Percentiles rank a stretch among this genome's conserved stretches.
phyloP scores from a whole-genome alignment of 2,329 filamentous ascomycete genomes.

The Calonectria crousiana region DNA sequence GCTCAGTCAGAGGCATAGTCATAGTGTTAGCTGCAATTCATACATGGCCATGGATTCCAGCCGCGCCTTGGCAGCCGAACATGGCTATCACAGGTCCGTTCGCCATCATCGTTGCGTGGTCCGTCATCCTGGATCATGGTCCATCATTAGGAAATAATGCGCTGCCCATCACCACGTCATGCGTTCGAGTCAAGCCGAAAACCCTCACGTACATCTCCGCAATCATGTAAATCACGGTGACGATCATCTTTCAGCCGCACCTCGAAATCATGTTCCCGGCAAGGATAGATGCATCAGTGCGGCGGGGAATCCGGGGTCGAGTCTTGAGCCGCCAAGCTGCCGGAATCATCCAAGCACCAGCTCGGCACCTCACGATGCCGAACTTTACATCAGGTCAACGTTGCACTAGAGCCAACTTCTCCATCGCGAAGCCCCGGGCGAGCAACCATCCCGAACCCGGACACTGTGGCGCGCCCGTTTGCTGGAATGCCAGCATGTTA shows the following conservation, averaged over 20 bases:
- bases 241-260: neutral
- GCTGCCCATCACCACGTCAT: neutral
- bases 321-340: neutral
- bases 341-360: constrained; percentile 5
- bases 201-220: neutral
- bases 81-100: neutral
- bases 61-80: neutral
- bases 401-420: neutral
- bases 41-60: neutral
- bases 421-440: neutral
- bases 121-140: neutral
- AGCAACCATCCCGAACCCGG: neutral
- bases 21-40: neutral
- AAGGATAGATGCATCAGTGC: neutral
- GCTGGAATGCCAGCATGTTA: constrained; percentile 1
- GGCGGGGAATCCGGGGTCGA: neutral
- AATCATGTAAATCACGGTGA: neutral
- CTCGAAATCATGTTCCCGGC: neutral
- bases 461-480: constrained; percentile 1
- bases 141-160: neutral
- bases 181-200: neutral
- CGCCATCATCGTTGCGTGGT: neutral
- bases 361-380: neutral
- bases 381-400: neutral
- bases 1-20: neutral